Conservation (phyloP, 371 early-diverging fungal species). For the Mortierella sp. region DNA sequence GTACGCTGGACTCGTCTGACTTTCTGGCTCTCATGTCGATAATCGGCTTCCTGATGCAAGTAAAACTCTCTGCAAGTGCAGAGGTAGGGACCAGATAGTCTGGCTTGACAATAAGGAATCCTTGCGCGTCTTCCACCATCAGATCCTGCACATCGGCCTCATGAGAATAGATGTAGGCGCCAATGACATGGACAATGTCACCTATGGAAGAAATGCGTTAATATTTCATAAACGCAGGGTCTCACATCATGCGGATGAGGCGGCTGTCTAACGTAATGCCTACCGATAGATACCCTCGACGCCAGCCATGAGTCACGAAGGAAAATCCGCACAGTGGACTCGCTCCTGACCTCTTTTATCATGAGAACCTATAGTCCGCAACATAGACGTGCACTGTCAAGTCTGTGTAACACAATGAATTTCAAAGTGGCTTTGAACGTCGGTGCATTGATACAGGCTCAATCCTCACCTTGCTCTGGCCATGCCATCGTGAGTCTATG, state of each 20-base stretch:
- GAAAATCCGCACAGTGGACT: constrained; percentile 5
- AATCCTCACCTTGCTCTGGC: constrained; percentile 23
- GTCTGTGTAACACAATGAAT: not conserved
- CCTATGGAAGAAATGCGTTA: constrained; percentile 55
- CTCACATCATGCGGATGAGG: too few relatives aligned
- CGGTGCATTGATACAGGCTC: too few relatives aligned
- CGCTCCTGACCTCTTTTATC: not conserved
- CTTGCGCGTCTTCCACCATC: constrained; percentile 61
- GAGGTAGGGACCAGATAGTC: constrained; percentile 86
- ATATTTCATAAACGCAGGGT: too few relatives aligned
- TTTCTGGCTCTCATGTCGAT: constrained; percentile 72
- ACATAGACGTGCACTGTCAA: not conserved
- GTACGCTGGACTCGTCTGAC: constrained; percentile 61
- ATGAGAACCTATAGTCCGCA: constrained; percentile 10
- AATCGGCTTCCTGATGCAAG: constrained; percentile 81
- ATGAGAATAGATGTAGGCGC: constrained; percentile 2
- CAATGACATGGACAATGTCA: constrained; percentile 66
- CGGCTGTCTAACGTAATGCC: not conserved
- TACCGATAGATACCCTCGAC: constrained; percentile 13
- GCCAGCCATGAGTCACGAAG: constrained; percentile 25
- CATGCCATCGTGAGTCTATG: constrained; percentile 9
- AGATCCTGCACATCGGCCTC: constrained; percentile 24
- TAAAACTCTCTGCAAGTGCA: constrained; percentile 76
- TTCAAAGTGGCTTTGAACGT: too few relatives aligned
- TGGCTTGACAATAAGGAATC: constrained; percentile 80